Evolutionary conservation across 306 rosid species (phyloP).

Genomic region (Ormosia emarginata): DNA sequence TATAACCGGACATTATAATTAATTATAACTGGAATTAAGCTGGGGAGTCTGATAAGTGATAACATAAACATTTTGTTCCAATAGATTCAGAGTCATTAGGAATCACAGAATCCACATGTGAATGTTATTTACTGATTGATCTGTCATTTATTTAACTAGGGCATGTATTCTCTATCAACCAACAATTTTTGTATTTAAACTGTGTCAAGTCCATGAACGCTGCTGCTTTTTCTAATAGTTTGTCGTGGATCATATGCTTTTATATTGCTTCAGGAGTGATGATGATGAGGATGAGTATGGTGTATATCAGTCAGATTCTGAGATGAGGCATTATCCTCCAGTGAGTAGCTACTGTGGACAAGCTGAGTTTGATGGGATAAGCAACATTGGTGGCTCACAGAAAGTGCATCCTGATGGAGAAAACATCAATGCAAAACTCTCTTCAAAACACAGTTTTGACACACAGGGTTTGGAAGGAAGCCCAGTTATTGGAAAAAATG

Average conservation of each 20-base stretch:
- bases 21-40: background rate
- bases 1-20: slow-evolving; percentile 3
- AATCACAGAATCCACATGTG: slow-evolving; percentile 5
- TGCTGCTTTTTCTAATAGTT: slow-evolving; percentile 4
- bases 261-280: slow-evolving; percentile 59
- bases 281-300: slow-evolving; percentile 67
- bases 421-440: slow-evolving; percentile 28
- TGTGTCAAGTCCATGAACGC: background rate
- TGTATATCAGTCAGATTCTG: slow-evolving; percentile 51
- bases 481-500: slow-evolving; percentile 34
- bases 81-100: background rate
- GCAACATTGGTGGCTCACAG: slow-evolving; percentile 47
- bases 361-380: slow-evolving; percentile 52
- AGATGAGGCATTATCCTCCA: slow-evolving; percentile 48
- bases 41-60: background rate
- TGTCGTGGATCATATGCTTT: slow-evolving; percentile 29
- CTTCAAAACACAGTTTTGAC: slow-evolving; percentile 49
- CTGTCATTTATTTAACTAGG: background rate
- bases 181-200: background rate
- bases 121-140: background rate
- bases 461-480: slow-evolving; percentile 49
- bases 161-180: background rate
- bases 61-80: background rate
- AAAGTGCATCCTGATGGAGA: slow-evolving; percentile 50
- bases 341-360: slow-evolving; percentile 57